Base-by-base conservation (phyloP, 805 yeast species). In the Metschnikowia rubicola region DNA sequence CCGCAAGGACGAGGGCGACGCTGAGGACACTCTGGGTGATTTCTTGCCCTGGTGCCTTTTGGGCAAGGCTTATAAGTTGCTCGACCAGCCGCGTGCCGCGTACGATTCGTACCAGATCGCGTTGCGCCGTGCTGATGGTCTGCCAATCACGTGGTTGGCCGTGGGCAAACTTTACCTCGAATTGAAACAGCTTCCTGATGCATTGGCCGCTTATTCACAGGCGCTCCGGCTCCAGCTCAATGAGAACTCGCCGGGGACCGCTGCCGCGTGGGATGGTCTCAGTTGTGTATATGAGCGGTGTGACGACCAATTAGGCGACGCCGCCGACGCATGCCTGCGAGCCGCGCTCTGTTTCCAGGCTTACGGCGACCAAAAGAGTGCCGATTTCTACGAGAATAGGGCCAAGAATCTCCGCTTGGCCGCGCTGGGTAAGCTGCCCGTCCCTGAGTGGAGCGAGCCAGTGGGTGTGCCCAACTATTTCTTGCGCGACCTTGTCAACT, bases 91-190 rank as follows among this genome's bases (percentile, higher is more conserved):
- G 29, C 63, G 78, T 35, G 67, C 70, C 33, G 80, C 85, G 2
- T 80, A 80, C 58, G 81, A 78, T 48, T 70, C 78, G 11, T 73
- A 77, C 47, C 84, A 81, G 56, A 65, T 75, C 39, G 80, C 85
- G 1, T 63, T 80, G 45, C 67, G 77, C 51, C 72, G 78, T 37
- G 80, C 81, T 0, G 74, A 80, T 15, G 63, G 66, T 12, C 73
- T 75, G 11, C 80, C 86, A n/a, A 66, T 80, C 41, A 77, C 84
- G 3, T 83, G 88, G 90, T 64, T 83, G 31, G 80, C 84, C 0
- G 80, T 83, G 29, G 90, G 87, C 3, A 73, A 79, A 10, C 66
- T 84, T 41, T 83, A 83, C 56, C 62, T 83, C 46, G 74, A 74
- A 51, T 65, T 81, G 53, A 78, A 78, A 39, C 88, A 83, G 61